Base-by-base conservation (phyloP, 1,139 yeast species). In the Candida sp. region DNA sequence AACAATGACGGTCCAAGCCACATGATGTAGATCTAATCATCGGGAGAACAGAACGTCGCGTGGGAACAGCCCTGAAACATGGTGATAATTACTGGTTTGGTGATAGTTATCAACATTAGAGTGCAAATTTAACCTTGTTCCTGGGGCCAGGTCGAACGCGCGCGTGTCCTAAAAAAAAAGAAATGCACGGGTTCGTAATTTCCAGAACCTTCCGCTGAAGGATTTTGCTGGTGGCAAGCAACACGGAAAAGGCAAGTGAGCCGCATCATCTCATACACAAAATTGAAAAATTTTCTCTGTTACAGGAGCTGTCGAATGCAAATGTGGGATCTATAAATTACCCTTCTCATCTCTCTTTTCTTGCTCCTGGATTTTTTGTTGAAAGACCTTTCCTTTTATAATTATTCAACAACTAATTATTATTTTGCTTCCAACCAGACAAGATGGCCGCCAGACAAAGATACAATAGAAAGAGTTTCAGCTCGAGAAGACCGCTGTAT, bases 261-360 rank as follows among this genome's bases (percentile, higher is more conserved):
- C 55, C 55, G 52, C 55, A 44, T 27, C 53, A 52, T 52, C 55
- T 49, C 53, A 50, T 47, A 31, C 44, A 48, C 17, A 42, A 47
- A 49, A 27, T 51, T 51, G 32, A 38, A 38, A 38, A 38, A 5
- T 38, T 38, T 38, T 38, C 28, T 11, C 4, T 26, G 9, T 26
- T 11, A 38, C 32, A 26, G 11, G n/a, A 23, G 17, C 17, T 22
- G 23, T 37, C 28, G 4, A 9, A 7, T 23, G 6, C 9, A 23
- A 7, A 6, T 37, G 41, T 23, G 41, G 41, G 28, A 38, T 23
- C 27, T 30, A 28, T 26, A 45, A 45, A 33, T 41, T 41, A 37
- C 48, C 33, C 23, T 9, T 6, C 30, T 22, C 32, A 44, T 28
- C 38, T 39, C 38, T 31, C 32, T 26, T 17, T 22, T n/a, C 30